Base-by-base conservation (phyloP, 768 basidiomycete genomes). In the Daedaleopsis nitida region DNA sequence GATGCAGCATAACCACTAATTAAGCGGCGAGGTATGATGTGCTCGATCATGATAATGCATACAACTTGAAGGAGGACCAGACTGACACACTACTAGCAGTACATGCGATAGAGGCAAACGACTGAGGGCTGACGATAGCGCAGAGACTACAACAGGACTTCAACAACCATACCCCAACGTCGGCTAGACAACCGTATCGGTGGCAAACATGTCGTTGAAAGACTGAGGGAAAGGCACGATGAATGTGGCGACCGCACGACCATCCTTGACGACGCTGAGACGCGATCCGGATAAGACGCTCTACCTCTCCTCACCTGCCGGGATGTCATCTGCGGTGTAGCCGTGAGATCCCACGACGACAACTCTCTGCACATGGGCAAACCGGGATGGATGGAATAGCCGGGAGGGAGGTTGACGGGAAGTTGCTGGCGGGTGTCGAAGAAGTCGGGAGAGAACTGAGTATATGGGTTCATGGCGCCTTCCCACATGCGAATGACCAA, bases 401-500 rank as follows among this genome's bases (percentile, higher is more conserved):
- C 44, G 12, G 12, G 43, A 14, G 55, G 55, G 16, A 47, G 42
- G 24, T 56, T 56, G 43, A 56, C 55, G 24, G 55, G 55, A 7
- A 43, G 17, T 16, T 27, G 43, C 24, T 44, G 42, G 35, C 44
- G 42, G 7, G 43, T 56, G 55, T 56, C 43, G 32, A 27, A 56
- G 44, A 56, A 56, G 24, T 47, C 43, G 55, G 47, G 55, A 23
- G 21, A 56, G 44, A 56, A 56, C 24, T 43, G 42, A 13, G 16
- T 24, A 27, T 56, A 56, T 9, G 23, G 7, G 17, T 6, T 21
- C 54, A 55, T 55, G 43, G 39, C 54, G 21, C 54, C 54, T 38
- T 55, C 54, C 39, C 54, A 53, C 24, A 53, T 53, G 37, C 52
- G 52, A 34, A 38, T 53, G 52, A 53, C 35, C 19, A 54, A 19